phyloP scores from a whole-genome alignment of 2,329 filamentous ascomycete species.

The Rosellinia necatrix region DNA sequence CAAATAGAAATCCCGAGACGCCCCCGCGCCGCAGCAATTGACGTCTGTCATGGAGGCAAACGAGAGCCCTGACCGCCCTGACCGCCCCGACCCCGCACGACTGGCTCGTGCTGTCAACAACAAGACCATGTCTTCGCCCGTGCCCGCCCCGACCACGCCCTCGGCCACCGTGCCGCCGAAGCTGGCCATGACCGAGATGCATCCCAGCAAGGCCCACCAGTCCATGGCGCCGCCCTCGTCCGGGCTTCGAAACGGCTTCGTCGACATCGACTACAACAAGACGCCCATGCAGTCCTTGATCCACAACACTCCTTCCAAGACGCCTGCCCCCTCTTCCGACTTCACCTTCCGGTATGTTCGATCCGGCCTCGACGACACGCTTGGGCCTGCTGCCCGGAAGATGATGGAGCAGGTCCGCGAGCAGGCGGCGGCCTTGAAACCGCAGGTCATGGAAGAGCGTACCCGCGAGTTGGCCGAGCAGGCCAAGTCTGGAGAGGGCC shows the following conservation, averaged over 20 bases:
- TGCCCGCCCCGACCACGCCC: conserved; percentile 58
- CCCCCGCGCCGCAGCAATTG: conserved; percentile 23
- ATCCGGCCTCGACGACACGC: conserved; percentile 52
- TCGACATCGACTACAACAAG: conserved; percentile 67
- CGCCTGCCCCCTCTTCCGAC: conserved; percentile 56
- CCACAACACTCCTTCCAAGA: conserved; percentile 69
- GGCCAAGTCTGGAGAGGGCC: conserved; percentile 49
- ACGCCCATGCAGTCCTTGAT: conserved; percentile 50
- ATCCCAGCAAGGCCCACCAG: conserved; percentile 80
- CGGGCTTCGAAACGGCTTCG: conserved; percentile 80
- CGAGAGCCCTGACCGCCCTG: conserved; percentile 40
- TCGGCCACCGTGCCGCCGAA: conserved; percentile 67
- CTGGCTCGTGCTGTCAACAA: conserved; percentile 23
- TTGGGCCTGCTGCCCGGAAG: conserved; percentile 65
- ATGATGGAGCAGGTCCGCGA: conserved; percentile 72
- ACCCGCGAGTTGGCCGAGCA: conserved; percentile 58
- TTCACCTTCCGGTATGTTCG: conserved; percentile 69
- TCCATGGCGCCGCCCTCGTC: conserved; percentile 80
- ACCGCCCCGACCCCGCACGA: conserved; percentile 37
- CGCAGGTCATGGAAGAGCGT: conserved; percentile 65
- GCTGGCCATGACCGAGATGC: conserved; percentile 82
- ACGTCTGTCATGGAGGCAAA: conserved; percentile 48
- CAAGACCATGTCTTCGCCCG: conserved; percentile 43
- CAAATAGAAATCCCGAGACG: conserved; percentile 33
- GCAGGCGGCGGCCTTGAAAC: conserved; percentile 73